phyloP scores from a whole-genome alignment of 83 land plant species.

The Picea mariana region DNA sequence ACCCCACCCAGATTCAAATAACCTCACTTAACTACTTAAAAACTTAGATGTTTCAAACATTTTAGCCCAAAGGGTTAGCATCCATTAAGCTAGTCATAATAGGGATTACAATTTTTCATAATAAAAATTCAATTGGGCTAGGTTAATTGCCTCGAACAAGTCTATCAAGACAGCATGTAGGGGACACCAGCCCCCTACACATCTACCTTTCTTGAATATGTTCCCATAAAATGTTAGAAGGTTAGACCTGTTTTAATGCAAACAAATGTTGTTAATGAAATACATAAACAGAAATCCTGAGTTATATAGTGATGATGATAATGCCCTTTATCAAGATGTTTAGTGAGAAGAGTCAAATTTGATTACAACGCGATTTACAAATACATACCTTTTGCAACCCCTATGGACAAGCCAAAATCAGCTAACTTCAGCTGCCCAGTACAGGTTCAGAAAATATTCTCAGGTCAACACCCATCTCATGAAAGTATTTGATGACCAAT shows the following conservation, averaged over 20 bases:
- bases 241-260: slow-evolving; percentile 46
- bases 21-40: neutral
- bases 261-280: too few relatives aligned
- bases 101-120: slow-evolving; percentile 48
- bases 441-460: slow-evolving; percentile 57
- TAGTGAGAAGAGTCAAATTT: too few relatives aligned
- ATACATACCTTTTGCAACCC: slow-evolving; percentile 52
- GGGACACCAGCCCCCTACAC: slow-evolving; percentile 72
- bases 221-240: slow-evolving; percentile 52
- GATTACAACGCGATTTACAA: neutral
- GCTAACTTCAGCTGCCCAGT: slow-evolving; percentile 67
- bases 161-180: slow-evolving; percentile 61
- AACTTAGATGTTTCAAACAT: too few relatives aligned
- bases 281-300: neutral
- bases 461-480: slow-evolving; percentile 81
- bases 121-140: slow-evolving; percentile 45
- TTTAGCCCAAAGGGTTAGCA: too few relatives aligned
- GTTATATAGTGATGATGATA: neutral
- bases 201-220: slow-evolving; percentile 67
- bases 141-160: slow-evolving; percentile 51
- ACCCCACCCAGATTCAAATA: too few relatives aligned
- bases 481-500: slow-evolving; percentile 58
- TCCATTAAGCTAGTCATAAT: slow-evolving; percentile 39
- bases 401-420: slow-evolving; percentile 67
- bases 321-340: too few relatives aligned